Evolutionary conservation across 1,139 yeast genomes (phyloP).

Genomic region (Hanseniaspora gamundiae): DNA sequence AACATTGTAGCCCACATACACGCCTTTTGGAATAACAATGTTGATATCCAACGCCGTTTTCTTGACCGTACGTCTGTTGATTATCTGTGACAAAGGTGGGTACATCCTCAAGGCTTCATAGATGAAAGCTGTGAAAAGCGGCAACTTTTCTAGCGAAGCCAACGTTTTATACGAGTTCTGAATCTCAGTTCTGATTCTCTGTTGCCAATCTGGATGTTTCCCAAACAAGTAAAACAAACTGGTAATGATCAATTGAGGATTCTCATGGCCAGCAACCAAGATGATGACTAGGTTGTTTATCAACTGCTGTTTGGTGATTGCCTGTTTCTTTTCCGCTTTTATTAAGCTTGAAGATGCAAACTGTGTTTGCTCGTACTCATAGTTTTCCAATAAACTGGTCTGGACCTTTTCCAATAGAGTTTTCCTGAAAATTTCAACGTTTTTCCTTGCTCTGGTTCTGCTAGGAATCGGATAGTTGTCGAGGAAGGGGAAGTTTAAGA

Average conservation of each 20-base stretch:
- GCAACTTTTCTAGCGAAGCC: constrained; percentile 16
- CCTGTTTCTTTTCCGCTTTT: constrained; percentile 28
- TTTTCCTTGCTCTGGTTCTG: constrained; percentile 33
- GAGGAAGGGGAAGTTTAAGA: constrained; percentile 41
- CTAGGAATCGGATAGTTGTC: constrained; percentile 41
- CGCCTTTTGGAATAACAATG: constrained; percentile 40
- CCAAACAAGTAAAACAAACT: constrained; percentile 38
- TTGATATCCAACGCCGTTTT: constrained; percentile 30
- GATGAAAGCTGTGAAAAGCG: constrained; percentile 28
- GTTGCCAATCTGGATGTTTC: constrained; percentile 31
- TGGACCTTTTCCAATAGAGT: constrained; percentile 26
- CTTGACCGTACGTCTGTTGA: constrained; percentile 36
- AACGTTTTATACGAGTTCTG: constrained; percentile 5
- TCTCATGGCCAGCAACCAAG: constrained; percentile 53
- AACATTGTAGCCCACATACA: constrained; percentile 47
- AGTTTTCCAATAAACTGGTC: constrained; percentile 19
- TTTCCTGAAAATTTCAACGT: constrained; percentile 33
- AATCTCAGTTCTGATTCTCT: constrained; percentile 26
- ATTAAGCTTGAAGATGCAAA: constrained; percentile 26
- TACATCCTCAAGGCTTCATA: constrained; percentile 41
- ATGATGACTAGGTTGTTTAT: constrained; percentile 46
- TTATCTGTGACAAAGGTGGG: constrained; percentile 50
- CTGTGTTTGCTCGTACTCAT: constrained; percentile 24
- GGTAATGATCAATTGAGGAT: constrained; percentile 42
- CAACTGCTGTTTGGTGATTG: constrained; percentile 35